Evolutionary conservation across 2,329 filamentous ascomycete species (phyloP).

Genomic region (Sporothrix globosa): DNA sequence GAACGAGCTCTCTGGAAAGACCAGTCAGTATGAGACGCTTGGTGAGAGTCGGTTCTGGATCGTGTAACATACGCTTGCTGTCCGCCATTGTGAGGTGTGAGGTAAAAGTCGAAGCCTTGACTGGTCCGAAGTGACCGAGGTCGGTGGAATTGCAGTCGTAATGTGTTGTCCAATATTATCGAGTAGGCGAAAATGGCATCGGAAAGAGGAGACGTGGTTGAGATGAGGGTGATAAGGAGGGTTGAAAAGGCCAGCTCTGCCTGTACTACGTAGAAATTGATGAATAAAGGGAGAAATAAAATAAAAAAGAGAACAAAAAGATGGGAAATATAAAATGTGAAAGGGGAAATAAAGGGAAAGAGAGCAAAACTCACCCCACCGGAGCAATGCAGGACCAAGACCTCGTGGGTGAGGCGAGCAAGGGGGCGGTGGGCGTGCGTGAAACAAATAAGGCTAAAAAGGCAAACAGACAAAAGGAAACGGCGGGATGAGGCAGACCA

Average conservation of each 20-base stretch:
- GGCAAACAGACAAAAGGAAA: not conserved
- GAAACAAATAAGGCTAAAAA: slow-evolving; percentile 24
- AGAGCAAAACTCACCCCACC: slow-evolving; percentile 4
- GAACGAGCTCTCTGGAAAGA: slow-evolving; percentile 57
- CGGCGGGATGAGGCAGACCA: not conserved
- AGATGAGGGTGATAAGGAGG: not conserved
- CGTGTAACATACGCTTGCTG: slow-evolving; percentile 22
- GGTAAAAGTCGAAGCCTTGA: not conserved
- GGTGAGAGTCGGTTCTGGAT: not conserved
- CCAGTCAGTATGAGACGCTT: slow-evolving; percentile 1
- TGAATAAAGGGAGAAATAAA: slow-evolving; percentile 1
- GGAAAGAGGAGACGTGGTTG: not conserved
- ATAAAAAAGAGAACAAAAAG: not conserved
- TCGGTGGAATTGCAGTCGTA: not conserved
- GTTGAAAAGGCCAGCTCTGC: not conserved
- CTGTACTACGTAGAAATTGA: not conserved
- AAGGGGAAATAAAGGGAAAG: not conserved
- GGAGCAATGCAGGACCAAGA: slow-evolving; percentile 11
- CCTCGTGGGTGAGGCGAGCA: not conserved
- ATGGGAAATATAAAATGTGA: not conserved
- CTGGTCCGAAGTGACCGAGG: not conserved
- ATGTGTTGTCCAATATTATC: not conserved
- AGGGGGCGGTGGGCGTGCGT: slow-evolving; percentile 5
- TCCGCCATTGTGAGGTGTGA: slow-evolving; percentile 26
- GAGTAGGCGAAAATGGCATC: not conserved